Base-by-base conservation (phyloP, 768 basidiomycete genomes). In the Rhodotorula graminis region DNA sequence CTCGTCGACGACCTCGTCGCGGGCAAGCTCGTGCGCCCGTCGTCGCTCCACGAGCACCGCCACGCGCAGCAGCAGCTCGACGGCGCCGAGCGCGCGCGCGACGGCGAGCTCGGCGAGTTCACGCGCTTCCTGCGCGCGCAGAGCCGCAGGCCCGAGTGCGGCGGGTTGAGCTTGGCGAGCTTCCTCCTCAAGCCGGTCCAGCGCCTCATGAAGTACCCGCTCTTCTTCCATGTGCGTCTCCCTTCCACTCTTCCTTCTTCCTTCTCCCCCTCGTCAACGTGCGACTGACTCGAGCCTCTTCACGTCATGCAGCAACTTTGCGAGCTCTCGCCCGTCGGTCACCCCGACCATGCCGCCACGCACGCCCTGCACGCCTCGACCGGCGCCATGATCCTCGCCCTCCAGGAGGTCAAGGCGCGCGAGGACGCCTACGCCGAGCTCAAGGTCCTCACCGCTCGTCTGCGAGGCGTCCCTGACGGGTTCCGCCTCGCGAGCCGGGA, bases 401-500 rank as follows among this genome's bases (percentile, higher is more conserved):
- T 96, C 82, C 87, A 88, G 53, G 92, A 92, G 77, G 91, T 94
- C 73, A 93, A 93, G 78, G 81, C 85, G 19, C 86, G 91, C 29
- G 92, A 94, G 80, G 91, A 93, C 64, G 91, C 92, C n/a, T 91
- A 93, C 78, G 87, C 88, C n/a, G 81, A 86, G 50, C 83, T 91
- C 47, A 90, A 89, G 79, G 80, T 84, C 29, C 83, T 91, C 29
- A 82, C 86, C 23, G 79, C 81, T 12, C 84, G 85, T 0, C 86
- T 94, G 71, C 82, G 85, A 33, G 89, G 89, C 3, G 79, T 90
- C 9, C 84, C 87, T 1, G 78, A 83, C 2, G 81, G 83, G 2
- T 85, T 84, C 74, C 57, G 83, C 33, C 83, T 95, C 3, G 88
- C 89, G 2, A 84, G 83, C 42, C 84, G 92, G 55, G 90, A 90